Conservation (phyloP, 257 asterid species). For the Perilla frutescens region DNA sequence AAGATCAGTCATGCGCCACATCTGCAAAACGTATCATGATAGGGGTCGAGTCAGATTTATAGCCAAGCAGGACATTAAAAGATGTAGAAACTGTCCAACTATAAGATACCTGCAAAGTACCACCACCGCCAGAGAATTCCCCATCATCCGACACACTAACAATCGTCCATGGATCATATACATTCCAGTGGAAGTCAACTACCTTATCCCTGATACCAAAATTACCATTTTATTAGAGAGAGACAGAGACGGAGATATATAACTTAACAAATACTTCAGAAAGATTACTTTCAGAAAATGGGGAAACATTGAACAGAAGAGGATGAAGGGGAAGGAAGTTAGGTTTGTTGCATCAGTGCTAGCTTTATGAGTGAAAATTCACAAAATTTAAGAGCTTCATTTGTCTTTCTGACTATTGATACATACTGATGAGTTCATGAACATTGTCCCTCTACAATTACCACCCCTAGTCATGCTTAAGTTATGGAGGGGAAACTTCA, state of each 20-base stretch:
- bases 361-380: background rate
- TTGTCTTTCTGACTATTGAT: background rate
- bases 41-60: conserved; percentile 11
- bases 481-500: background rate
- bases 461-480: background rate
- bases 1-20: conserved; percentile 96
- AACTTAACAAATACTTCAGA: background rate
- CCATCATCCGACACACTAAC: conserved; percentile 94
- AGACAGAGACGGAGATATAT: background rate
- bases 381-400: background rate
- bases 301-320: background rate
- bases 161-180: conserved; percentile 87
- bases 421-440: background rate
- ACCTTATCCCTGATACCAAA: conserved; percentile 78
- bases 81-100: background rate
- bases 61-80: conserved; percentile 20
- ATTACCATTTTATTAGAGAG: background rate
- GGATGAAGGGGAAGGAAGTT: background rate
- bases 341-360: no score
- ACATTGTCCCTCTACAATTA: background rate
- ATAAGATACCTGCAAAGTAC: conserved; percentile 86
- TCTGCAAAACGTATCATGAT: conserved; percentile 48
- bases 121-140: conserved; percentile 88
- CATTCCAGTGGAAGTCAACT: conserved; percentile 97
- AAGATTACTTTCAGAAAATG: background rate